Evolutionary conservation across 2,329 filamentous ascomycete genomes (phyloP).

Genomic region (Colletotrichum phormii): DNA sequence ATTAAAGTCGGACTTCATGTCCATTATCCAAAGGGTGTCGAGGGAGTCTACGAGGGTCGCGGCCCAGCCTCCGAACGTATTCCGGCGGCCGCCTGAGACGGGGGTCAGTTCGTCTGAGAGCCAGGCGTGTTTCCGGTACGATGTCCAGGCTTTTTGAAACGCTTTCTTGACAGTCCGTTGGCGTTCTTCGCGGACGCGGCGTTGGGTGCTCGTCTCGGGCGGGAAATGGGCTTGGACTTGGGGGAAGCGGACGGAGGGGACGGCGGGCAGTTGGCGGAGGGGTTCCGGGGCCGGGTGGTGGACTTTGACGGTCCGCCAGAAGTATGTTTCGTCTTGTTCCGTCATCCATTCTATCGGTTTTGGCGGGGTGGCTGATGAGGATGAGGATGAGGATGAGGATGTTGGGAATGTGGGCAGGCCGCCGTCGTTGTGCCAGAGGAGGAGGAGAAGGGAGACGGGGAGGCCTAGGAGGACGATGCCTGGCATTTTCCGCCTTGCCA

Average conservation of each 20-base stretch:
- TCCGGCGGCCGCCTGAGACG: conserved; percentile 60
- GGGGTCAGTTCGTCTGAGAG: conserved; percentile 63
- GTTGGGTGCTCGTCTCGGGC: conserved; percentile 38
- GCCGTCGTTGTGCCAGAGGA: conserved; percentile 23
- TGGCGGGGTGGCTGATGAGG: neutral
- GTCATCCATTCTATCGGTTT: conserved; percentile 16
- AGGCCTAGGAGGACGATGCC: conserved; percentile 11
- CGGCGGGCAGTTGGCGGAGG: conserved; percentile 46
- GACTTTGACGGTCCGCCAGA: conserved; percentile 39
- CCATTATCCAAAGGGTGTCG: conserved; percentile 74
- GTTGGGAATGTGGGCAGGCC: neutral
- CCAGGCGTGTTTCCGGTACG: conserved; percentile 66
- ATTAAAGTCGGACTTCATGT: conserved; percentile 65
- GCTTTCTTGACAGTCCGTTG: conserved; percentile 53
- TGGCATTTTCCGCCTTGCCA: neutral
- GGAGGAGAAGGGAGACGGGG: conserved; percentile 19
- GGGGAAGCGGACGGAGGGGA: conserved; percentile 44
- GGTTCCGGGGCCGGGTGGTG: conserved; percentile 38
- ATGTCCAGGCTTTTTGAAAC: conserved; percentile 59
- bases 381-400: neutral
- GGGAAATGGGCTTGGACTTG: conserved; percentile 47
- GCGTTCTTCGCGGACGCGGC: conserved; percentile 42
- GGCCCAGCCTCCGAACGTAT: conserved; percentile 65
- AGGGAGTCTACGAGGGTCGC: conserved; percentile 71
- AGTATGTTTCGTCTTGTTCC: neutral